Conservation (phyloP, 345 rosid genomes). For the Arabidopsis arenosa region DNA sequence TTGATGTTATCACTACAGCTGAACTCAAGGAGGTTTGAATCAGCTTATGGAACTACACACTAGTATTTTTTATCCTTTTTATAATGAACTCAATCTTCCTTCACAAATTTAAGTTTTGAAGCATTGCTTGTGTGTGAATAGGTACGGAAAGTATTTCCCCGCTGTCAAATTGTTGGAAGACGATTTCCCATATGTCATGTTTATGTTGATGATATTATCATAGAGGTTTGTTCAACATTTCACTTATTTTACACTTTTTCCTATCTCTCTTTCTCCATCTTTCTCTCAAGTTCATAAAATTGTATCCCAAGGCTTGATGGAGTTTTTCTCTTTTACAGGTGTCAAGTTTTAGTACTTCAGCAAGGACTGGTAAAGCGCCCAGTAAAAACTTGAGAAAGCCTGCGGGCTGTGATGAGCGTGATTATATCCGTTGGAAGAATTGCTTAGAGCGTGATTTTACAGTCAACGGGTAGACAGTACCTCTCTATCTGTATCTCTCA, state of each 20-base stretch:
- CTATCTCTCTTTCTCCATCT: not conserved
- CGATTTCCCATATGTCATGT: conserved; percentile 80
- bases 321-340: conserved; percentile 47
- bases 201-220: conserved; percentile 51
- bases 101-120: not conserved
- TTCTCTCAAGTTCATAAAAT: not conserved
- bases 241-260: not conserved
- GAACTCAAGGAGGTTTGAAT: conserved; percentile 60
- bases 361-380: conserved; percentile 38
- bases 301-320: conserved; percentile 22
- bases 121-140: conserved; percentile 18
- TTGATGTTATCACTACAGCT: conserved; percentile 72
- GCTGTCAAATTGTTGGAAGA: conserved; percentile 66
- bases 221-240: conserved; percentile 57
- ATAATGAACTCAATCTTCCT: not conserved
- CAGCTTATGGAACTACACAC: conserved; percentile 13
- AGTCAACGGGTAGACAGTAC: conserved; percentile 58
- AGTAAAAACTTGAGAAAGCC: conserved; percentile 47
- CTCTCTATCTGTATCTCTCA: not conserved
- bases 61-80: not conserved
- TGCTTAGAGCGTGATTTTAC: conserved; percentile 73
- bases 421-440: conserved; percentile 66
- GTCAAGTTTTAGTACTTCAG: conserved; percentile 69
- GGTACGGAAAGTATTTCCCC: conserved; percentile 59
- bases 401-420: conserved; percentile 51